These are phyloP conservation scores for Aspergillus sclerotioniger DNA, from an alignment of 495 filamentous ascomycete species.

Conservation along the genomic window DNA sequence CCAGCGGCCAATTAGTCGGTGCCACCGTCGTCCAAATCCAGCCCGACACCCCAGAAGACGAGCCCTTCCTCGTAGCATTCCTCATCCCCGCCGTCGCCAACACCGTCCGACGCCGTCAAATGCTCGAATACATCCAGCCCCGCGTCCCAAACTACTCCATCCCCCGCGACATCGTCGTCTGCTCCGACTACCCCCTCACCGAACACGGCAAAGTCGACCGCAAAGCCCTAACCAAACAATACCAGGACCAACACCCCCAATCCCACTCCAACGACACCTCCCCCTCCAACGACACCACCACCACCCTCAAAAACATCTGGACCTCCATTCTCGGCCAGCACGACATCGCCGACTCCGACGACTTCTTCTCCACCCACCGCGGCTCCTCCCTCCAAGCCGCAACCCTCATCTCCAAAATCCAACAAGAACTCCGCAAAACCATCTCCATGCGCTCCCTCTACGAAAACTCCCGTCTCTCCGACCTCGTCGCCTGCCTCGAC, in stretches of 20 bases:
- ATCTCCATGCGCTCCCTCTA: conserved; percentile 7
- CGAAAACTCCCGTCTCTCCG: background rate
- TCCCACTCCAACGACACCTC: no score
- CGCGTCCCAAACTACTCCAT: conserved; percentile 3
- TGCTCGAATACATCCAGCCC: background rate
- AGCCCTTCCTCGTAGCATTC: conserved; percentile 4
- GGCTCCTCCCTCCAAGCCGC: conserved; percentile 10
- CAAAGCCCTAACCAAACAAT: background rate
- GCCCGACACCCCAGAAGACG: background rate
- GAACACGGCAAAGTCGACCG: conserved; percentile 8
- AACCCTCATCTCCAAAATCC: conserved; percentile 1
- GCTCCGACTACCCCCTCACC: background rate
- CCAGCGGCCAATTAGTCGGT: background rate
- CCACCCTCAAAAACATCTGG: background rate
- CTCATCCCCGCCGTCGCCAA: background rate
- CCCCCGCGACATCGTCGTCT: background rate
- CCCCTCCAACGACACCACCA: background rate
- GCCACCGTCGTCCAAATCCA: background rate
- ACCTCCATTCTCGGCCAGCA: background rate
- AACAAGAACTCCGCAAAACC: background rate
- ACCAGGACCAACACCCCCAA: background rate
- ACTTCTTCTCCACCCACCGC: conserved; percentile 3
- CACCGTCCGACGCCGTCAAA: background rate
- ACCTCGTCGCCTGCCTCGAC: background rate
- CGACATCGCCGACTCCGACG: background rate